Conservation (phyloP, 2,329 filamentous ascomycete species). For the Aspergillus aculeatinus region DNA sequence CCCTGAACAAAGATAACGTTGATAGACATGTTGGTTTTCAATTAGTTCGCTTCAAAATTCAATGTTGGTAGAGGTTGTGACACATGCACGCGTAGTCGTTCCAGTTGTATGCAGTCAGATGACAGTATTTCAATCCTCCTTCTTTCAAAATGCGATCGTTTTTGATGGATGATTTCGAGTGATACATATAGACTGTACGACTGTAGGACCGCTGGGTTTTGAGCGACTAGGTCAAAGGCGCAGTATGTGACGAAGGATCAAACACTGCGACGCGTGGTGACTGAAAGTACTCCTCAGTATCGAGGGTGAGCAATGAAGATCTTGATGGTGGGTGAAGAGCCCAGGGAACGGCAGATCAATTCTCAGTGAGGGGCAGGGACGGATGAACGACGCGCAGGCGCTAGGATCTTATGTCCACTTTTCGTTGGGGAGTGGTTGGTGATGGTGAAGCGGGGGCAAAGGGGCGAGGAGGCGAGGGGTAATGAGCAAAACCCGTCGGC, state of each 20-base stretch:
- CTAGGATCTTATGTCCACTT: slow-evolving; percentile 21
- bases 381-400: slow-evolving; percentile 5
- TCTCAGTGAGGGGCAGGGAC: slow-evolving; percentile 3
- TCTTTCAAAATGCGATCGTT: slow-evolving; percentile 11
- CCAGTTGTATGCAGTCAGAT: slow-evolving; percentile 1
- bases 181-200: slow-evolving; percentile 26
- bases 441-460: slow-evolving; percentile 10
- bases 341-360: neutral
- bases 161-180: slow-evolving; percentile 13
- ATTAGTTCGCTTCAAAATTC: slow-evolving; percentile 15
- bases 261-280: slow-evolving; percentile 16
- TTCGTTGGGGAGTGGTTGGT: slow-evolving; percentile 17
- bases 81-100: slow-evolving; percentile 11
- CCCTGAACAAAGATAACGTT: slow-evolving; percentile 24
- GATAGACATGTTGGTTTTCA: slow-evolving; percentile 26
- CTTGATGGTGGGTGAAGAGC: neutral
- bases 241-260: slow-evolving; percentile 5
- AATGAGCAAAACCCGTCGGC: slow-evolving; percentile 5
- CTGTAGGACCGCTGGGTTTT: slow-evolving; percentile 4
- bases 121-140: slow-evolving; percentile 3
- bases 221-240: neutral
- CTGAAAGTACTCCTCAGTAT: neutral
- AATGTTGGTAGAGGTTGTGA: slow-evolving; percentile 6
- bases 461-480: slow-evolving; percentile 23
- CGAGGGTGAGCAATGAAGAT: neutral